A percentile compares a stretch with the other conserved stretches of the same genome.
Evolutionary conservation across 78 protist species (phyloP).

Genomic region (Isochrysis galbana): DNA sequence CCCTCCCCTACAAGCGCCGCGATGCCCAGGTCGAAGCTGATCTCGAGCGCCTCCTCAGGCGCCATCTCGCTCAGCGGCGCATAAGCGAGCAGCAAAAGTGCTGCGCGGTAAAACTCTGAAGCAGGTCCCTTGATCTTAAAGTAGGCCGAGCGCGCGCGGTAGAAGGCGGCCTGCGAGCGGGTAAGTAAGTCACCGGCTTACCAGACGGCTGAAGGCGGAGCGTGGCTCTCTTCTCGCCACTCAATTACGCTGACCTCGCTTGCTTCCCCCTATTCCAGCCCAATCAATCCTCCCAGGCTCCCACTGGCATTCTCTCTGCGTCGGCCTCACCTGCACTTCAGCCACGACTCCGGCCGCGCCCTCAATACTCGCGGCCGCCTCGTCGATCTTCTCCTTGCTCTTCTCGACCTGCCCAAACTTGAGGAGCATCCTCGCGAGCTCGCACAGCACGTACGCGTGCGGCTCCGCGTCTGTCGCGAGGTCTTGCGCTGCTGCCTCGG

Average conservation of each 20-base stretch:
- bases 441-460: neutral
- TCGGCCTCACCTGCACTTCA: neutral
- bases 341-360: neutral
- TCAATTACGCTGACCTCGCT: too few relatives aligned
- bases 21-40: conserved; percentile 76
- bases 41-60: conserved; percentile 29
- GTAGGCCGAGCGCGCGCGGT: neutral
- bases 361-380: neutral
- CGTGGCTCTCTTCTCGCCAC: too few relatives aligned
- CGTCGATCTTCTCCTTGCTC: neutral
- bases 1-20: conserved; percentile 76
- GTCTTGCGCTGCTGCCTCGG: neutral
- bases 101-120: conserved; percentile 57
- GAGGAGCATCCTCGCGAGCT: neutral
- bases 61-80: conserved; percentile 56
- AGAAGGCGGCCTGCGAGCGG: neutral
- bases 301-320: too few relatives aligned
- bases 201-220: too few relatives aligned
- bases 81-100: conserved; percentile 67
- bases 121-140: conserved; percentile 36
- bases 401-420: neutral
- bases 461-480: neutral
- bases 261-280: too few relatives aligned
- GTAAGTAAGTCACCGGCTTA: too few relatives aligned
- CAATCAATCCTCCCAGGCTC: too few relatives aligned